Evolutionary conservation across 192 early-diverging fungal species (phyloP).

Genomic region (Phlyctochytrium bullatum): DNA sequence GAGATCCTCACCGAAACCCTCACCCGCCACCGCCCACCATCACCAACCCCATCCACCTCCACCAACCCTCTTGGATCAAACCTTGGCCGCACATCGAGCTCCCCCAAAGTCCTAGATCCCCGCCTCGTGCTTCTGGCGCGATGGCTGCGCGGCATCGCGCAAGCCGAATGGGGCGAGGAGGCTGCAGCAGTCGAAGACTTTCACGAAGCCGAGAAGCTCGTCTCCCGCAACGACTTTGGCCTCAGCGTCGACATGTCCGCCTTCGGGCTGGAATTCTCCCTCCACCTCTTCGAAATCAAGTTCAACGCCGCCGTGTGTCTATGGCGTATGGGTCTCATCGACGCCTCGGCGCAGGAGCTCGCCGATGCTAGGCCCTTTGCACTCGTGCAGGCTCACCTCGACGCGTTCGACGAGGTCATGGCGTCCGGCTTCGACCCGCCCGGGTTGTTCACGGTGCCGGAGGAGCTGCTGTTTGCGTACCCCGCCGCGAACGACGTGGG

Average conservation of each 20-base stretch:
- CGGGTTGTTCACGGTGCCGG: background rate
- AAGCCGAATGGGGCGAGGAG: slow-evolving; percentile 2
- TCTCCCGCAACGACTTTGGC: background rate
- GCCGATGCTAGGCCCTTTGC: slow-evolving; percentile 3
- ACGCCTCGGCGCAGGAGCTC: slow-evolving; percentile 2
- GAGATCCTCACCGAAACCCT: background rate
- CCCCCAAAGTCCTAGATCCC: background rate
- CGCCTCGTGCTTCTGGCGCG: background rate
- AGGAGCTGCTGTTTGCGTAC: background rate
- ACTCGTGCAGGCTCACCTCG: background rate
- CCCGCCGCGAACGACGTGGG: background rate
- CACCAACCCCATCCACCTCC: no score
- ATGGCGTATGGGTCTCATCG: slow-evolving; percentile 4
- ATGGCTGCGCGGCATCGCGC: background rate
- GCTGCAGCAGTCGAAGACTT: background rate
- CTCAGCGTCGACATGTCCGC: background rate
- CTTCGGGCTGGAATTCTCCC: background rate
- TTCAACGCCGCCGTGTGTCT: slow-evolving; percentile 2
- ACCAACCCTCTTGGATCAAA: no score
- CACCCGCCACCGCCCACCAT: background rate
- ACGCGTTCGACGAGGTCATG: slow-evolving; percentile 5
- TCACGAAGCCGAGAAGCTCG: background rate
- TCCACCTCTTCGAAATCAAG: background rate
- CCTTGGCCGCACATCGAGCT: background rate
- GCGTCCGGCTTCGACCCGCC: slow-evolving; percentile 2